A percentile compares a stretch with the other conserved stretches of the same genome.
These are phyloP conservation scores for Celoporthe dispersa DNA, from an alignment of 2,329 filamentous ascomycete species.

Conservation along the genomic window DNA sequence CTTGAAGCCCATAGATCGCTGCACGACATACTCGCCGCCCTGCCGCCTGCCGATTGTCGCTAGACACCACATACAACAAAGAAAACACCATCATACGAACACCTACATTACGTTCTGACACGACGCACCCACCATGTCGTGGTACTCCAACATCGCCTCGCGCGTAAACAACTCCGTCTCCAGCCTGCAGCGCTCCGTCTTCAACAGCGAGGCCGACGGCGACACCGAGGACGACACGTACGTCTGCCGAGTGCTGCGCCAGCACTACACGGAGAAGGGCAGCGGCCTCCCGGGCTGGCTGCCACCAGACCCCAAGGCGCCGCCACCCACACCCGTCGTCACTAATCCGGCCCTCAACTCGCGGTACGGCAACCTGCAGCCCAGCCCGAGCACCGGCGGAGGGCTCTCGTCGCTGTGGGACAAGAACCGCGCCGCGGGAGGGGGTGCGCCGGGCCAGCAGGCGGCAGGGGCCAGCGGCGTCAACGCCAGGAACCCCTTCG, in stretches of 20 bases:
- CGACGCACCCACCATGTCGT: constrained; percentile 63
- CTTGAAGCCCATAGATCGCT: constrained; percentile 8
- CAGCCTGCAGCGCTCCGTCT: constrained; percentile 55
- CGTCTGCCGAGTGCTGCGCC: constrained; percentile 88
- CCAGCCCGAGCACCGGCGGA: constrained; percentile 37
- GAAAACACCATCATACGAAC: neutral
- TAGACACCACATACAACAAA: neutral
- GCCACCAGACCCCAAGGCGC: constrained; percentile 82
- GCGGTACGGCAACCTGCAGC: constrained; percentile 53
- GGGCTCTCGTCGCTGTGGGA: constrained; percentile 64
- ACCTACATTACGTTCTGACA: neutral
- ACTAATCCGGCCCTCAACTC: constrained; percentile 50
- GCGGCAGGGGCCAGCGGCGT: constrained; percentile 11
- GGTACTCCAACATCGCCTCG: constrained; percentile 76
- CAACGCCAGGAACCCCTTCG: constrained; percentile 36
- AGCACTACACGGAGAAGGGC: constrained; percentile 90
- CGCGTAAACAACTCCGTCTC: constrained; percentile 69
- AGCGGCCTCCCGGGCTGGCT: constrained; percentile 84
- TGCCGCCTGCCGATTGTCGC: neutral
- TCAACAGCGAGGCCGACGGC: constrained; percentile 68
- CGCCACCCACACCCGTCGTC: constrained; percentile 58
- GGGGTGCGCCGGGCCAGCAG: neutral
- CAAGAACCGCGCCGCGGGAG: constrained; percentile 39
- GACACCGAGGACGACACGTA: constrained; percentile 90
- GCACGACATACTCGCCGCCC: neutral